Evolutionary conservation across 306 rosid genomes (phyloP).

Genomic region (Quercus mongolica): DNA sequence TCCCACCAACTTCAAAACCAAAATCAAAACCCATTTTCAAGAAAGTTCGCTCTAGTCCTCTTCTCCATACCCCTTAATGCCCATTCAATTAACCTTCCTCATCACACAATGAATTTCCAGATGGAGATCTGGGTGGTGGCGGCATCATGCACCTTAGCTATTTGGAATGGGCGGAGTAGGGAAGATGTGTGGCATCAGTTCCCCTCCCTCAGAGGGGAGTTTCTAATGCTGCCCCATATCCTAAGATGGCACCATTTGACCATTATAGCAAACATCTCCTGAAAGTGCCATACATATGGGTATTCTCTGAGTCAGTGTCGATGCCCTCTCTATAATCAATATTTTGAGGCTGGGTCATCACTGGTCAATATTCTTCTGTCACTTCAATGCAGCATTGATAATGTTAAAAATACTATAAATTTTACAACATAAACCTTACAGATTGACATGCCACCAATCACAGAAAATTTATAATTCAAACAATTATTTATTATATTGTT

Average conservation of each 20-base stretch:
- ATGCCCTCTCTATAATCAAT: not conserved
- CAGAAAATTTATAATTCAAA: no score
- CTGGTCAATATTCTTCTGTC: not conserved
- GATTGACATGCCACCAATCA: no score
- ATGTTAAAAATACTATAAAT: no score
- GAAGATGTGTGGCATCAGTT: not conserved
- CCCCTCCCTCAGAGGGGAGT: no score
- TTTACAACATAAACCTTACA: no score
- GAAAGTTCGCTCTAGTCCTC: no score
- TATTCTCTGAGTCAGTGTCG: no score
- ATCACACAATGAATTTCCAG: not conserved
- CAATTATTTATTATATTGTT: no score
- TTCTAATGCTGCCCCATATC: not conserved
- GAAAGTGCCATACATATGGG: not conserved
- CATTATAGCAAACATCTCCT: not conserved
- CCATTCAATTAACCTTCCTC: not conserved
- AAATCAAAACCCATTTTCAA: no score
- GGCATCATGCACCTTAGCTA: not conserved
- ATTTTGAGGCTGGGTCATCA: not conserved
- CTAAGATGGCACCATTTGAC: not conserved
- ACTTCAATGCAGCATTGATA: not conserved
- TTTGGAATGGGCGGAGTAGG: not conserved
- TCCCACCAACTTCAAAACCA: not conserved
- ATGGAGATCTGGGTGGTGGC: not conserved
- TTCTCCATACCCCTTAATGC: not conserved